A percentile compares a stretch with the other conserved stretches of the same genome.
phyloP scores from a whole-genome alignment of 2,329 filamentous ascomycete genomes.

The Emmonsiellopsis sp. region DNA sequence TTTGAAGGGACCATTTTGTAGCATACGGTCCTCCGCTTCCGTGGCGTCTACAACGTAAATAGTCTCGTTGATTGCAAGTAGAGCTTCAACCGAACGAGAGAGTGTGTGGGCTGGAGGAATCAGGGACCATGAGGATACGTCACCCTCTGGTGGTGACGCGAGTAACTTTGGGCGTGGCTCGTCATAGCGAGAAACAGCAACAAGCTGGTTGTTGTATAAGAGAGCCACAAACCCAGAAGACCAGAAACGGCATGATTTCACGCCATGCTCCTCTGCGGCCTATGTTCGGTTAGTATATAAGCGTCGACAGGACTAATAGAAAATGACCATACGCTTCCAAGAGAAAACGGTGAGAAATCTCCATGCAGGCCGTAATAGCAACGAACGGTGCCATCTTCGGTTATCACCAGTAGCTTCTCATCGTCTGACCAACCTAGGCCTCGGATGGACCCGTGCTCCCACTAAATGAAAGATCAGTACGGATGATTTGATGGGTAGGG shows the following conservation, averaged over 20 bases:
- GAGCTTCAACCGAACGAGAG: constrained; percentile 84
- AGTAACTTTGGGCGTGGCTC: constrained; percentile 83
- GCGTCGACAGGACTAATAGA: neutral
- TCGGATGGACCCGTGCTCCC: constrained; percentile 82
- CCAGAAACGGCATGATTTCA: constrained; percentile 87
- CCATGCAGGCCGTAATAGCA: constrained; percentile 88
- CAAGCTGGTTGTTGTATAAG: constrained; percentile 74
- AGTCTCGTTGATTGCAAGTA: constrained; percentile 75
- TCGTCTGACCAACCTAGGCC: constrained; percentile 95
- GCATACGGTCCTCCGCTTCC: constrained; percentile 81
- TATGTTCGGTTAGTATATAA: constrained; percentile 16
- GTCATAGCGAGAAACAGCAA: constrained; percentile 80
- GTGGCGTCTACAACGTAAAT: constrained; percentile 79
- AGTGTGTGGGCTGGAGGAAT: constrained; percentile 82
- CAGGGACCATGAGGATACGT: constrained; percentile 80
- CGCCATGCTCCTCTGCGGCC: constrained; percentile 79
- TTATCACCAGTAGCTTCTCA: constrained; percentile 80
- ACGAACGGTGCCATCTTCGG: constrained; percentile 79
- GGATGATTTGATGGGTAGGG: neutral
- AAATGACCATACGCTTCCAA: constrained; percentile 56
- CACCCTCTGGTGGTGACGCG: constrained; percentile 64
- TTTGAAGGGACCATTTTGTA: constrained; percentile 86
- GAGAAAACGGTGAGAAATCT: constrained; percentile 88
- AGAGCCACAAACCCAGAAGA: constrained; percentile 86
- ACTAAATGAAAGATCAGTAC: constrained; percentile 38